These are phyloP conservation scores for Tolypocladium sp. DNA, from an alignment of 2,329 filamentous ascomycete genomes.

Conservation along the genomic window DNA sequence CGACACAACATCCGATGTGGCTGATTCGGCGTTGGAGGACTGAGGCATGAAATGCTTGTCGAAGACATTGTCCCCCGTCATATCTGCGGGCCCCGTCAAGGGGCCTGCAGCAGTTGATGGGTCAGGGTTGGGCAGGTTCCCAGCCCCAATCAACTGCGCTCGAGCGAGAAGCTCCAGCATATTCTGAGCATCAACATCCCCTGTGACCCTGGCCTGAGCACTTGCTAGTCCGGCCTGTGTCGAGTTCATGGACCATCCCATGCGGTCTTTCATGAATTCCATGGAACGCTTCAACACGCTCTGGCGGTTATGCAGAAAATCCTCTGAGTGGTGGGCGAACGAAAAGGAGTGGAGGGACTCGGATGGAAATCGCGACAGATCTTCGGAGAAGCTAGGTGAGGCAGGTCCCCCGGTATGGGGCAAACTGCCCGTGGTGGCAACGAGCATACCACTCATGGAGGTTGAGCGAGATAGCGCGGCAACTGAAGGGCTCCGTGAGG, in stretches of 20 bases:
- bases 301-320: conserved; percentile 82
- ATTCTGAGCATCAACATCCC: conserved; percentile 78
- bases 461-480: conserved; percentile 54
- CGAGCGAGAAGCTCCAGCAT: conserved; percentile 83
- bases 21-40: conserved; percentile 39
- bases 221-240: conserved; percentile 68
- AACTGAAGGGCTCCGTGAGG: conserved; percentile 51
- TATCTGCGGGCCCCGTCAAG: conserved; percentile 68
- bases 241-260: conserved; percentile 62
- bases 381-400: conserved; percentile 75
- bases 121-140: conserved; percentile 46
- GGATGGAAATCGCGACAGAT: conserved; percentile 83
- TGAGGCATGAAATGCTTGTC: conserved; percentile 66
- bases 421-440: conserved; percentile 45
- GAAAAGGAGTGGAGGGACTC: conserved; percentile 98
- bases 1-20: conserved; percentile 24
- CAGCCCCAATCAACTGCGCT: conserved; percentile 67
- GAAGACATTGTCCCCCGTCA: conserved; percentile 72
- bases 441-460: conserved; percentile 60
- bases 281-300: conserved; percentile 88
- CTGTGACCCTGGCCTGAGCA: conserved; percentile 72
- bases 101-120: conserved; percentile 41
- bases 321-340: conserved; percentile 91
- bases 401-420: conserved; percentile 52
- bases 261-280: conserved; percentile 91